A percentile compares a stretch with the other conserved stretches of the same genome.
These are phyloP conservation scores for Jimgerdemannia flammicorona DNA, from an alignment of 192 early-diverging fungal species.

Conservation along the genomic window DNA sequence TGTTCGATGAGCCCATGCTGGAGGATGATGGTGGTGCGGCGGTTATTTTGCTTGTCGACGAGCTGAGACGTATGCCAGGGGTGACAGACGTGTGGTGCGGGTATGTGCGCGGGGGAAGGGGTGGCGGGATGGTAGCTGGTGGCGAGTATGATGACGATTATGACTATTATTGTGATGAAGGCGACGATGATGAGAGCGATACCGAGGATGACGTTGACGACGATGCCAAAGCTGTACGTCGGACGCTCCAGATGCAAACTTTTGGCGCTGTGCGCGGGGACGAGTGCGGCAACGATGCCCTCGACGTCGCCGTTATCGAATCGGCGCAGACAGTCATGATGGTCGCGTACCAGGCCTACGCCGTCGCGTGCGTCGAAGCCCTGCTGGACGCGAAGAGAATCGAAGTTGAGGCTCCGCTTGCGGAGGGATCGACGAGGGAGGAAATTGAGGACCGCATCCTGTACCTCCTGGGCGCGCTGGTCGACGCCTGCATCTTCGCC, in stretches of 20 bases:
- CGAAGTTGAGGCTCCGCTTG: conserved; percentile 2
- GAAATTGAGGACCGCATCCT: conserved; percentile 5
- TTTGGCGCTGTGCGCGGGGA: conserved; percentile 15
- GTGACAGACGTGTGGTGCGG: conserved; percentile 23
- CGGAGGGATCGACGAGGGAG: conserved; percentile 1
- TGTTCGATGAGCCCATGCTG: not conserved
- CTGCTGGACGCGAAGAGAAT: conserved; percentile 1
- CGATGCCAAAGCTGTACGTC: conserved; percentile 10
- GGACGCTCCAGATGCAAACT: conserved; percentile 19
- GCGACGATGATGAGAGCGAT: conserved; percentile 7
- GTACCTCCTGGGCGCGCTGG: conserved; percentile 4
- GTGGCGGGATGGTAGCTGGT: not conserved
- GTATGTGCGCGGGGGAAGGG: conserved; percentile 2
- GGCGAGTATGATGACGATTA: conserved; percentile 23
- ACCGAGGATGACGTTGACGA: conserved; percentile 6
- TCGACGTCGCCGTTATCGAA: conserved; percentile 9
- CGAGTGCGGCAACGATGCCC: conserved; percentile 1
- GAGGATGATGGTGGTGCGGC: conserved; percentile 5
- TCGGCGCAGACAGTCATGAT: conserved; percentile 15
- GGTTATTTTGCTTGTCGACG: not conserved
- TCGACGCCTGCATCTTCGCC: conserved; percentile 11
- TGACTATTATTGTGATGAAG: conserved; percentile 14
- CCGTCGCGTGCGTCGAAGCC: conserved; percentile 12
- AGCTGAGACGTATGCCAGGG: conserved; percentile 14
- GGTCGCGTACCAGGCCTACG: conserved; percentile 11